Conservation (phyloP, 805 yeast species). For the Wickerhamiella brachini region DNA sequence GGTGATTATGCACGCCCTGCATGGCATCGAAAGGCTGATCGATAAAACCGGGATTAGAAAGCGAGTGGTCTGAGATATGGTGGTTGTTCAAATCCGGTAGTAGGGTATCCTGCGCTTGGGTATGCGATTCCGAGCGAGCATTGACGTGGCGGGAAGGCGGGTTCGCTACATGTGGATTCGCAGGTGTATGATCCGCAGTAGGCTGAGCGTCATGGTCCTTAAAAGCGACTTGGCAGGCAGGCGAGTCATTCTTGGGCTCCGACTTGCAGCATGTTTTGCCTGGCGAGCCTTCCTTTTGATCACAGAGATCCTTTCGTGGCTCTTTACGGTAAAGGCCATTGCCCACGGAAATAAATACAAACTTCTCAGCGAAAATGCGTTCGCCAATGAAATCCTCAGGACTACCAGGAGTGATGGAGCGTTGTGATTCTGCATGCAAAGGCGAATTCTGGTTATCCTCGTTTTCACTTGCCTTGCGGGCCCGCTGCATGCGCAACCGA, state of each 20-base stretch:
- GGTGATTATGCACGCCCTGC: not conserved
- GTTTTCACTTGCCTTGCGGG: not conserved
- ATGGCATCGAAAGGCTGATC: not conserved
- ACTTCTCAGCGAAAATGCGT: slow-evolving; percentile 14
- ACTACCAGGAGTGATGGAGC: not conserved
- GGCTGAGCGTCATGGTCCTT: too few relatives aligned
- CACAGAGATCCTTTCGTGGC: not conserved
- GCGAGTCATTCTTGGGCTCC: not conserved
- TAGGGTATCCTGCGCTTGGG: not conserved
- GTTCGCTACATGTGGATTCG: too few relatives aligned
- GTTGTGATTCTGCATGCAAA: not conserved
- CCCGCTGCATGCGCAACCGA: not conserved
- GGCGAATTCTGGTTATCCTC: not conserved
- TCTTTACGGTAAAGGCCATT: slow-evolving; percentile 22
- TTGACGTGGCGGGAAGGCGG: not conserved
- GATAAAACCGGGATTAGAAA: not conserved
- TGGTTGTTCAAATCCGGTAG: not conserved
- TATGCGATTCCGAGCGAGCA: not conserved
- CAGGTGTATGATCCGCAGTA: too few relatives aligned
- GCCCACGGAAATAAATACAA: slow-evolving; percentile 23
- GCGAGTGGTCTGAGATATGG: not conserved
- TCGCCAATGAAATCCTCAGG: slow-evolving; percentile 11
- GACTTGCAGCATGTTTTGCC: not conserved
- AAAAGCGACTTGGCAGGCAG: too few relatives aligned
- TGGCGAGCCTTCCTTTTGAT: not conserved